Evolutionary conservation across 495 filamentous ascomycete species (phyloP).

Genomic region (Hypoxylon subgilvum): DNA sequence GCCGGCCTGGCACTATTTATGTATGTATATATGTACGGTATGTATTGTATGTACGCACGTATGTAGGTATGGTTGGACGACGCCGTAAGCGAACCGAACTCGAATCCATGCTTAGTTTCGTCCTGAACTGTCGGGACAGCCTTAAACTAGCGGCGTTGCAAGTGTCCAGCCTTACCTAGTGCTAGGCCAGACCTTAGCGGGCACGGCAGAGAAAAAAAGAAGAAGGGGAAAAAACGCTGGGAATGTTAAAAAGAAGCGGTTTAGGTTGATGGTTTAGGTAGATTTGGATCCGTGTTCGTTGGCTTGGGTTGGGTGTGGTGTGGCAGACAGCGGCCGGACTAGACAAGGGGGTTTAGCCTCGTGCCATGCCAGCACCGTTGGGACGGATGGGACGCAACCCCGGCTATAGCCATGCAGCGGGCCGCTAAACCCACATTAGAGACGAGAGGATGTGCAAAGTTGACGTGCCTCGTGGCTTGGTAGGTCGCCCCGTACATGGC

Average conservation of each 20-base stretch:
- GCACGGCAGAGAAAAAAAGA: neutral
- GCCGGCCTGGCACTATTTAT: neutral
- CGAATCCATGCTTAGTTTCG: conserved; percentile 12
- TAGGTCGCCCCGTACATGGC: conserved; percentile 12
- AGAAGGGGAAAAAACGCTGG: neutral
- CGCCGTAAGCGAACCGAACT: conserved; percentile 21
- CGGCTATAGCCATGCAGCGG: conserved; percentile 9
- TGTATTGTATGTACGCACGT: no score
- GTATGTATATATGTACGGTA: no score
- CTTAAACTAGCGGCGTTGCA: conserved; percentile 32
- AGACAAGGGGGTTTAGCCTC: conserved; percentile 41
- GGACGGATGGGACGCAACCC: conserved; percentile 17
- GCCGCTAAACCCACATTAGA: conserved; percentile 28
- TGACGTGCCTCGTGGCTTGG: neutral
- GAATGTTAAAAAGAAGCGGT: neutral
- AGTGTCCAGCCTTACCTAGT: conserved; percentile 18
- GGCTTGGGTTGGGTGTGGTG: conserved; percentile 28
- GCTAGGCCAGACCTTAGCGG: neutral
- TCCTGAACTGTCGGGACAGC: conserved; percentile 12
- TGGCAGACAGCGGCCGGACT: conserved; percentile 41
- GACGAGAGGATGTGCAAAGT: no score
- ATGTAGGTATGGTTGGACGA: no score
- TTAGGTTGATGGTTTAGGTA: conserved; percentile 10
- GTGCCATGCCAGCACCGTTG: conserved; percentile 15
- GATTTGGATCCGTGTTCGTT: conserved; percentile 14